These are phyloP conservation scores for Corinectria fuckeliana DNA, from an alignment of 2,329 filamentous ascomycete genomes.

Conservation along the genomic window DNA sequence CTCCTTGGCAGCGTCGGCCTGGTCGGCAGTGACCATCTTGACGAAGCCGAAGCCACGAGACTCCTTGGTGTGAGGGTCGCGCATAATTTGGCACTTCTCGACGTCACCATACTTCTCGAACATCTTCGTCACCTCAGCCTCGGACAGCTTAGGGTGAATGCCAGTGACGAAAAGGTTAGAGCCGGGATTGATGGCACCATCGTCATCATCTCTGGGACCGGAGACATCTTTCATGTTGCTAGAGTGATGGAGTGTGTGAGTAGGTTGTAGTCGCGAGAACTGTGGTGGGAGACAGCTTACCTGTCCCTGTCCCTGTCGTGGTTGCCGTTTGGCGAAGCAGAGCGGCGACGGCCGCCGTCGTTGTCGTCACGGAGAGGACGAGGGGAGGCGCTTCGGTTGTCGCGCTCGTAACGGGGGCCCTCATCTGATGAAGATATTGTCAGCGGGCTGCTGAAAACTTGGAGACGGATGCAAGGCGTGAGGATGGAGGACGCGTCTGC, in stretches of 20 bases:
- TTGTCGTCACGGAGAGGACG: constrained; percentile 66
- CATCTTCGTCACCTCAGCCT: constrained; percentile 89
- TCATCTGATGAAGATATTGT: constrained; percentile 56
- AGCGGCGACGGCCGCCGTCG: constrained; percentile 65
- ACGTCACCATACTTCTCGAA: constrained; percentile 99
- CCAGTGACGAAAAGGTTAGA: constrained; percentile 99
- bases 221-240: constrained; percentile 61
- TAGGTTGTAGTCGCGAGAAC: background rate
- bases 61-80: constrained; percentile 97
- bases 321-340: constrained; percentile 65
- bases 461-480: background rate
- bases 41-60: constrained; percentile 99
- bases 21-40: constrained; percentile 95
- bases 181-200: constrained; percentile 86
- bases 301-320: constrained; percentile 46
- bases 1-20: constrained; percentile 96
- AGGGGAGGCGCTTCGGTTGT: constrained; percentile 71
- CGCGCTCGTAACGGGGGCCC: constrained; percentile 69
- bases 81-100: constrained; percentile 99
- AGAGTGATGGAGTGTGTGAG: constrained; percentile 13
- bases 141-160: constrained; percentile 90
- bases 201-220: constrained; percentile 67
- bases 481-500: constrained; percentile 23
- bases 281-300: constrained; percentile 25
- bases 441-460: constrained; percentile 7